phyloP scores from a whole-genome alignment of 106 monocot species.

The Acorus calamus region DNA sequence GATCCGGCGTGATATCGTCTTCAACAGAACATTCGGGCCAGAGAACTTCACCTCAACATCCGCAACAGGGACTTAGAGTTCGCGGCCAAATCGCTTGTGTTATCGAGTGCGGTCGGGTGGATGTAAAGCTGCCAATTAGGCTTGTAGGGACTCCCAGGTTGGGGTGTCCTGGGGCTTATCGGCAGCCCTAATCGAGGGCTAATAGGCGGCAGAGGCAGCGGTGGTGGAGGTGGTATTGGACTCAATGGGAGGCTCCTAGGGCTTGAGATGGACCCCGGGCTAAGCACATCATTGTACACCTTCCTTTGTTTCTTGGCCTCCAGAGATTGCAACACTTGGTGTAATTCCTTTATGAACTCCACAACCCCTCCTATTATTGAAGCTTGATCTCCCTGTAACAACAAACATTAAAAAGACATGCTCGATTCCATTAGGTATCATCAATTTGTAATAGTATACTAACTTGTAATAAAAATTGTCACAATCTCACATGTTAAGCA shows the following conservation, averaged over 20 bases:
- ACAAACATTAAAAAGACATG: neutral
- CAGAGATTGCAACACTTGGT: too few species aligned
- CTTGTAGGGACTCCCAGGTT: slow-evolving; percentile 69
- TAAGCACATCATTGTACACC: slow-evolving; percentile 59
- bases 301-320: too few species aligned
- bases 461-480: too few species aligned
- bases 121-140: slow-evolving; percentile 8
- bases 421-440: too few species aligned
- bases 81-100: slow-evolving; percentile 17
- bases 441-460: too few species aligned
- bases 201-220: too few species aligned
- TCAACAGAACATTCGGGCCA: slow-evolving; percentile 72
- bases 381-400: slow-evolving; percentile 11
- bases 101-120: neutral
- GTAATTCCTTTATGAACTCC: too few species aligned
- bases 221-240: slow-evolving; percentile 17
- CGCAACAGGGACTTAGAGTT: slow-evolving; percentile 45
- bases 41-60: slow-evolving; percentile 84
- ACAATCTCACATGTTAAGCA: too few species aligned
- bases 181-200: slow-evolving; percentile 21
- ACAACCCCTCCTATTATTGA: too few species aligned
- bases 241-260: slow-evolving; percentile 22
- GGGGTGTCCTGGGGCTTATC: slow-evolving; percentile 71
- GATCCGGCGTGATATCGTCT: slow-evolving; percentile 61
- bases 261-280: slow-evolving; percentile 48